Evolutionary conservation across 768 basidiomycete genomes (phyloP), one percentile per base, ranked within the genome.

Genomic region (Suillus variegatus): DNA sequence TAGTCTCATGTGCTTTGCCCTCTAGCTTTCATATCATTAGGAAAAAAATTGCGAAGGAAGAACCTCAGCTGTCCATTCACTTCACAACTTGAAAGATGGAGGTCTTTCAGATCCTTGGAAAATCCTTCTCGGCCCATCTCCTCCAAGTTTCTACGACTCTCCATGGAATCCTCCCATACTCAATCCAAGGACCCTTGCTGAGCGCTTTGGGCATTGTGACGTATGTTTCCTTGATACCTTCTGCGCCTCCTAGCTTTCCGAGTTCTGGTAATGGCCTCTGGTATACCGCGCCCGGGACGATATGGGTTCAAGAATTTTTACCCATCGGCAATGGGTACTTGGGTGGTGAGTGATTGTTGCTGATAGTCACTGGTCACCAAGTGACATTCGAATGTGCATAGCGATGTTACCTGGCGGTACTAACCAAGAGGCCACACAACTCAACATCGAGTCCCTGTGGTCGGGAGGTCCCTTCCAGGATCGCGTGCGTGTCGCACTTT

Each of bases 361-460:
- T 67, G 32, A 35, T 63, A 1, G 20, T 28, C 3, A 28, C 14
- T 62, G 28, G 22, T 66, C 16, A 36, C 46, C 57, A 54, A 51
- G 14, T 51, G 64, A 9, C 36, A 58, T 54, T 51, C 2, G 32
- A 51, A 38, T 60, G 51, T 60, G 12, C 62, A 60, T 10, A 90
- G 91, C 89, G 9, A 90, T 87, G 84, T 75, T 87, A 22, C 84
- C 84, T 9, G 90, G 91, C 1, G 88, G 86, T 6, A 85, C 86
- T 1, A 69, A 73, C 3, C 82, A 85, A 47, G 91, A 92, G 74
- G 78, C 78, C 18, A 86, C 82, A 12, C 88, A 89, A 66, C 77
- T 93, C 35, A 92, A 93, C 71, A 88, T 93, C 55, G 91, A 93
- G 71, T 87, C 88, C 16, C 77, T 93, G 10, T 92, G 91, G 91